These are phyloP conservation scores for Stagonosporopsis vannaccii DNA, from an alignment of 2,329 filamentous ascomycete genomes.

Conservation along the genomic window DNA sequence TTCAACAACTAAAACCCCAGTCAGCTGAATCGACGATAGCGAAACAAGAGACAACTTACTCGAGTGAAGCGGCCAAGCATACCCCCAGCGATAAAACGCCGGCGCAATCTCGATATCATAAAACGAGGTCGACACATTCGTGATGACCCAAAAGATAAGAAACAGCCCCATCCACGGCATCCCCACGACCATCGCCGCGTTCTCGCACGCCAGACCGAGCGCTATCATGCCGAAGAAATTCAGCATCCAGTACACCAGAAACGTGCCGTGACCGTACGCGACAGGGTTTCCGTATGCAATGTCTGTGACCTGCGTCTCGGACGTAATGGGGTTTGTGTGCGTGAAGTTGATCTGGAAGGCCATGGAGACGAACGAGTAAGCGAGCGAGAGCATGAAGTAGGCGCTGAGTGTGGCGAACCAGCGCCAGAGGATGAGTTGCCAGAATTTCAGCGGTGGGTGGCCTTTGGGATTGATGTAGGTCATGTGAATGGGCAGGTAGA, in stretches of 20 bases:
- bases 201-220: slow-evolving; percentile 69
- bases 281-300: slow-evolving; percentile 55
- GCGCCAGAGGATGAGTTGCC: slow-evolving; percentile 66
- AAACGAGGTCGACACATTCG: slow-evolving; percentile 68
- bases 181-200: slow-evolving; percentile 68
- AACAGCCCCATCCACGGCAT: slow-evolving; percentile 68
- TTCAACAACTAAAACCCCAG: slow-evolving; percentile 59
- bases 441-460: slow-evolving; percentile 65
- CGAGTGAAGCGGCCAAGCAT: slow-evolving; percentile 69
- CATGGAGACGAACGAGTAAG: slow-evolving; percentile 69
- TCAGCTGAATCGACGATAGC: slow-evolving; percentile 24
- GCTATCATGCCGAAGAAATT: slow-evolving; percentile 70
- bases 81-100: slow-evolving; percentile 67
- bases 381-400: slow-evolving; percentile 68
- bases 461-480: slow-evolving; percentile 63
- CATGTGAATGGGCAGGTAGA: slow-evolving; percentile 69
- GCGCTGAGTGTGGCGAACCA: slow-evolving; percentile 63
- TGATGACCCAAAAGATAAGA: slow-evolving; percentile 73
- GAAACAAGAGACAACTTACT: slow-evolving; percentile 40
- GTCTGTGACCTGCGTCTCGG: slow-evolving; percentile 52
- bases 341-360: slow-evolving; percentile 69
- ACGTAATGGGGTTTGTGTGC: slow-evolving; percentile 51
- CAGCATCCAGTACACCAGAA: slow-evolving; percentile 69
- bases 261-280: slow-evolving; percentile 65
- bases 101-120: slow-evolving; percentile 66